Conservation (phyloP, 75 land plant species). For the Larix kaempferi region DNA sequence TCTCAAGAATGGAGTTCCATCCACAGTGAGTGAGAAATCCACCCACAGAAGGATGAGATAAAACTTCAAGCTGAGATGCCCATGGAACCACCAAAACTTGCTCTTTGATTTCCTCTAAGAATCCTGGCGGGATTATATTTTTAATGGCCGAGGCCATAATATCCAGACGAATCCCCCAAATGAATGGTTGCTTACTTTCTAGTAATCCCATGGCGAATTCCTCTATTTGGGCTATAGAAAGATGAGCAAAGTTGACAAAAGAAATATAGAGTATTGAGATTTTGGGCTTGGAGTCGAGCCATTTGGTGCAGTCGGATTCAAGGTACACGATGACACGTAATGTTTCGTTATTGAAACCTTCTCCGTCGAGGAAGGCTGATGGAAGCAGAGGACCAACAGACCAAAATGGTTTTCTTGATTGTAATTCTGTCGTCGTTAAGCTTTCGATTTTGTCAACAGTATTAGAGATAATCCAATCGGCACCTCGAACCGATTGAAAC, state of each 20-base stretch:
- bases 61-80: constrained; percentile 40
- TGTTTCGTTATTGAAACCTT: not conserved
- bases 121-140: constrained; percentile 36
- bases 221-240: constrained; percentile 18
- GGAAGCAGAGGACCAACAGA: constrained; percentile 49
- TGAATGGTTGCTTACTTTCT: constrained; percentile 28
- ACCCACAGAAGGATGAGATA: constrained; percentile 42
- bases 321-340: constrained; percentile 28
- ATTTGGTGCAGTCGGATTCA: constrained; percentile 39
- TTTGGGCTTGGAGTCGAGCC: constrained; percentile 37
- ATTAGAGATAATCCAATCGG: constrained; percentile 39
- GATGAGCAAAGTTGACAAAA: constrained; percentile 44
- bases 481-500: too few species aligned
- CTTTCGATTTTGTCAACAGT: constrained; percentile 32
- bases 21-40: constrained; percentile 64
- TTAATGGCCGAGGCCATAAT: constrained; percentile 23
- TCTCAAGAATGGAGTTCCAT: constrained; percentile 66
- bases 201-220: constrained; percentile 41
- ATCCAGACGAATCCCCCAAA: constrained; percentile 59
- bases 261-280: constrained; percentile 52
- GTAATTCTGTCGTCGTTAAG: constrained; percentile 15
- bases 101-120: constrained; percentile 19
- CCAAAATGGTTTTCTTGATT: constrained; percentile 9
- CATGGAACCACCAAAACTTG: constrained; percentile 43
- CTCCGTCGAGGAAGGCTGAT: constrained; percentile 14